Evolutionary conservation across 2,329 filamentous ascomycete genomes (phyloP).

Genomic region (Nigrospora sphaerica): DNA sequence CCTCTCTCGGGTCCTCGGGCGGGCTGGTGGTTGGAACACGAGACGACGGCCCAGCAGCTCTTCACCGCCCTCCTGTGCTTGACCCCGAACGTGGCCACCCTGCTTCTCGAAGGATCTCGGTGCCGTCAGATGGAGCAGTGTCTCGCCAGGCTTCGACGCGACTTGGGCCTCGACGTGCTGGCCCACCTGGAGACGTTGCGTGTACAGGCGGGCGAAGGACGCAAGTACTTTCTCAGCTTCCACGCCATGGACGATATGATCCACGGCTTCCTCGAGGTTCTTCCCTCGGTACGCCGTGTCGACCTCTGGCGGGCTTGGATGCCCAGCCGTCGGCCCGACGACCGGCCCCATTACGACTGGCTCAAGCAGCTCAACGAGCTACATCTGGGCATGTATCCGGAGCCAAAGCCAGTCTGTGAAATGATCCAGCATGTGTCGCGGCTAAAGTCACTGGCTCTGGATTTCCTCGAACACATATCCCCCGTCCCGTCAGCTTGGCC

Average conservation of each 20-base stretch:
- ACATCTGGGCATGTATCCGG: neutral
- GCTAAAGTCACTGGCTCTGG: too few species aligned
- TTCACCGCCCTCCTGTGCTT: neutral
- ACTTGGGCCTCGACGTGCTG: neutral
- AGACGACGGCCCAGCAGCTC: neutral
- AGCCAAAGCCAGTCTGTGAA: too few species aligned
- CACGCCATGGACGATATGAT: neutral
- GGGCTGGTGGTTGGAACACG: too few species aligned
- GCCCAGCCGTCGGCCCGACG: slow-evolving; percentile 12
- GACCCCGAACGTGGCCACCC: neutral
- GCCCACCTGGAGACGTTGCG: neutral
- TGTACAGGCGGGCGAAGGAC: neutral
- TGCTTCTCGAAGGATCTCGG: neutral
- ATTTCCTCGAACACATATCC: too few species aligned
- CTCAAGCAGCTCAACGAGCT: neutral
- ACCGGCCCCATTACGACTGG: slow-evolving; percentile 10
- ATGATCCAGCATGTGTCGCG: too few species aligned
- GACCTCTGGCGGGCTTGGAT: slow-evolving; percentile 7
- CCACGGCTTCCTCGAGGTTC: neutral
- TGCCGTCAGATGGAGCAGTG: neutral
- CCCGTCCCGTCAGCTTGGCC: too few species aligned
- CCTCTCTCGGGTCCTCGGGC: neutral
- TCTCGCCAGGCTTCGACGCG: neutral
- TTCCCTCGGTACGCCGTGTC: neutral
- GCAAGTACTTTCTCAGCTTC: neutral